Evolutionary conservation across 208 protist species (phyloP), one percentile per base, ranked within the genome.

Genomic region (Crithidia brevicula): DNA sequence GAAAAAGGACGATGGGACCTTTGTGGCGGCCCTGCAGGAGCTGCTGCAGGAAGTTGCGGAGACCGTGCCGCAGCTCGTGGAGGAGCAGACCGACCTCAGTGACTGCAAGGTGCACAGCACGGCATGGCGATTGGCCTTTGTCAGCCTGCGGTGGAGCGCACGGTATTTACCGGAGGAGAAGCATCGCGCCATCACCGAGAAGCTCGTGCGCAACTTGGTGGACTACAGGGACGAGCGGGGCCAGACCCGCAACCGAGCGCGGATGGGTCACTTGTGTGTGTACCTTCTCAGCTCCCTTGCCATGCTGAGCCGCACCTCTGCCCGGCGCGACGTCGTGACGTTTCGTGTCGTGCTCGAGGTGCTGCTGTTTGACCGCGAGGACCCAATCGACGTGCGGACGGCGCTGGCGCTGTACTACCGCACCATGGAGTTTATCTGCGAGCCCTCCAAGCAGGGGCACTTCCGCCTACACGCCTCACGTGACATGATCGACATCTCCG

Each of bases 31-130:
- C 45, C 67, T 72, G 20, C 62, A 65, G 27, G 42, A 53, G 30
- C 49, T 56, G 11, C 43, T 74, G 25, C 42, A 69, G 8, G 76
- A 79, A 22, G 72, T 74, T 6, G 23, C 81, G 2, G 75, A 79
- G 53, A 82, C 84, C n/a, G 69, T 93, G 58, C 88, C 88, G 53
- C 67, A 63, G 45, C 79, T 93, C 62, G 50, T 93, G 51, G 82
- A 81, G 67, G 82, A 83, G 53, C 70, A 76, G 27, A 22, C 30
- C 15, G 71, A 61, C 36, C 11, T 67, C 45, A 62, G 38, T 23
- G 80, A 88, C 60, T 59, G 72, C 6, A 75, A 66, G 42, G 71
- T 80, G 73, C 82, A 85, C 70, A 86, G 81, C 47, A 68, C 86
- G 54, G 88, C 69, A 30, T 91, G 85, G 85, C 82, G 79, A 15